Percentiles rank a stretch among this genome's conserved stretches.
phyloP scores from a whole-genome alignment of 208 protist species.

The Blechomonas ayalai region DNA sequence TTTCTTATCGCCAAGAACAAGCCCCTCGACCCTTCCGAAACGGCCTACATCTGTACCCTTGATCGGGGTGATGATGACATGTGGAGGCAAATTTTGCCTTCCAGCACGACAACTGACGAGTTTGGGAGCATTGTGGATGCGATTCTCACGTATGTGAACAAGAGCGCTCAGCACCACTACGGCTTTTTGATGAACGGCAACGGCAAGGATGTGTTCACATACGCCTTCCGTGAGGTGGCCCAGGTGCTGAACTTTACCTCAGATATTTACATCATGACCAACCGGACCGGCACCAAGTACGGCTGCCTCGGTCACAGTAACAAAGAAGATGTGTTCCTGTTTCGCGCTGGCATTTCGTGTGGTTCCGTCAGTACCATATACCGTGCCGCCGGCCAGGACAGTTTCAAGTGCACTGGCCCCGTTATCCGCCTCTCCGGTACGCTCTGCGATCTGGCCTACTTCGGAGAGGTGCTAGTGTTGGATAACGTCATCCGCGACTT shows the following conservation, averaged over 20 bases:
- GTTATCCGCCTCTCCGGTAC: slow-evolving; percentile 59
- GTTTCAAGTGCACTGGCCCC: slow-evolving; percentile 60
- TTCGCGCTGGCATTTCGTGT: slow-evolving; percentile 56
- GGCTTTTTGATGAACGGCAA: slow-evolving; percentile 84
- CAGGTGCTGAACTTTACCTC: slow-evolving; percentile 68
- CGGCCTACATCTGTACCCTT: slow-evolving; percentile 63
- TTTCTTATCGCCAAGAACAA: slow-evolving; percentile 46
- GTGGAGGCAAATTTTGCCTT: slow-evolving; percentile 37
- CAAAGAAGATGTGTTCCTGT: slow-evolving; percentile 39
- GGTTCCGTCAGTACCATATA: slow-evolving; percentile 61
- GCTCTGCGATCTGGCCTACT: slow-evolving; percentile 55
- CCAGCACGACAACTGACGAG: slow-evolving; percentile 35
- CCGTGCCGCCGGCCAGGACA: slow-evolving; percentile 34
- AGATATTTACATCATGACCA: slow-evolving; percentile 65
- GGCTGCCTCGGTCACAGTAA: slow-evolving; percentile 18
- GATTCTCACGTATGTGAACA: slow-evolving; percentile 37
- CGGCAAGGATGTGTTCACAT: slow-evolving; percentile 66
- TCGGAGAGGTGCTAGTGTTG: slow-evolving; percentile 71
- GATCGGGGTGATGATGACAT: slow-evolving; percentile 57
- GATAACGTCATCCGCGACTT: slow-evolving; percentile 66
- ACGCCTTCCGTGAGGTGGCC: slow-evolving; percentile 74
- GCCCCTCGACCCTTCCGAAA: slow-evolving; percentile 47
- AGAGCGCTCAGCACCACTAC: slow-evolving; percentile 44
- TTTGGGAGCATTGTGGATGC: slow-evolving; percentile 33
- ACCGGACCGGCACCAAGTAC: slow-evolving; percentile 64